Evolutionary conservation across 2,329 filamentous ascomycete species (phyloP), one percentile per base, ranked within the genome.

Genomic region (Dactylellina haptotyla): DNA sequence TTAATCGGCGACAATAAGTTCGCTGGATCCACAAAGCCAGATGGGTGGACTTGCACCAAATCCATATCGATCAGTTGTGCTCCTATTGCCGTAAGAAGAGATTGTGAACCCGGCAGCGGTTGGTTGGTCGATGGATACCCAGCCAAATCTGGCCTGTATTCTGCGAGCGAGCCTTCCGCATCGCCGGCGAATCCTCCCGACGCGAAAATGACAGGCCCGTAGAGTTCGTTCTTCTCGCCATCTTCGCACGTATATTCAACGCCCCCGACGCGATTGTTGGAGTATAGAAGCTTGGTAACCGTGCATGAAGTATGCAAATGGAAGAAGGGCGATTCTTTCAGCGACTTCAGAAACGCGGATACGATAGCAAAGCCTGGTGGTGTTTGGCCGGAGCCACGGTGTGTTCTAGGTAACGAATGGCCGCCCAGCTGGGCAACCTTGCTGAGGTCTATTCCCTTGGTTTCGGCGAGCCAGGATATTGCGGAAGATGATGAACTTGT

Each of bases 121-220:
- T 89, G 87, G 75, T 89, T 89, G 0, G 88, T 89, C 0, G 87
- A 88, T 0, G 88, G 87, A 6, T 87, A 83, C 0, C 85, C 85
- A 1, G 82, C 81, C 0, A 89, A 82, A 76, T 89, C 87, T 0
- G 87, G 87, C 0, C 87, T 83, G 78, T 89, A 85, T 45, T 82
- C 78, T 0, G 84, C 83, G 0, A 89, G 79, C 39, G 89, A 77
- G 0, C 87, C 87, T 20, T 83, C 79, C 1, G 86, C 83, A 77
- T 89, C 88, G 9, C 88, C 87, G 0, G 84, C 87, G 69, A 90
- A 90, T 0, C 88, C 87, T 4, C 88, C 88, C 0, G 83, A 82
- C 0, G 87, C 84, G 65, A 89, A 87, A 3, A 90, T 81, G 0
- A 89, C 86, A 0, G 85, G 84, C 0, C 86, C 86, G 1, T 80